Percentiles rank a stretch among this genome's conserved stretches.
These are phyloP conservation scores for Zea luxurians DNA, from an alignment of 176 grass and related monocot genomes.

Conservation along the genomic window DNA sequence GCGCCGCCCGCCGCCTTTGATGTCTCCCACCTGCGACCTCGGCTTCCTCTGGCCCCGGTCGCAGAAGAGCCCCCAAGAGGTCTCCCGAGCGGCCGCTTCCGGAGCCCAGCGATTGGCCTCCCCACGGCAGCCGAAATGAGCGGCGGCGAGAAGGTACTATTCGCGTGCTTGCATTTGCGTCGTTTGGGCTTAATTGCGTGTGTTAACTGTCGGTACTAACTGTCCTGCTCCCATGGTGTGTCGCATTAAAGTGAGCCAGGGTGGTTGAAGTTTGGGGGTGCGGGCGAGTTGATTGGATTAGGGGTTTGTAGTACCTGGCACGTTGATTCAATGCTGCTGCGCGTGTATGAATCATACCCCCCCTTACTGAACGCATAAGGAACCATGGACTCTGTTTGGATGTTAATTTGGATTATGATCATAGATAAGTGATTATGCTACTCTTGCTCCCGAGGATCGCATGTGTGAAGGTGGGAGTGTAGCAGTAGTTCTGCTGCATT, in stretches of 20 bases:
- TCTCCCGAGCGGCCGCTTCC: not conserved
- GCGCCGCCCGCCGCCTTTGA: constrained; percentile 37
- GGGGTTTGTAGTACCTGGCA: constrained; percentile 6
- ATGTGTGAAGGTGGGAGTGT: not conserved
- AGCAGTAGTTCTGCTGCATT: no score
- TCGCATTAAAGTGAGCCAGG: constrained; percentile 6
- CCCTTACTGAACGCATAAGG: not conserved
- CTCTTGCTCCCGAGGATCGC: not conserved
- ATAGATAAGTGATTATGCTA: not conserved
- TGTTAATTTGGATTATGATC: not conserved
- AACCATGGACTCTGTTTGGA: not conserved
- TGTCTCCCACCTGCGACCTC: constrained; percentile 49
- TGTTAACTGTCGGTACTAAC: not conserved
- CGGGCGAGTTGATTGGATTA: constrained; percentile 14
- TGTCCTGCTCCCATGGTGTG: not conserved
- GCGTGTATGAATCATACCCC: not conserved
- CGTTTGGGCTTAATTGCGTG: constrained; percentile 9
- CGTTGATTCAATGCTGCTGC: constrained; percentile 15
- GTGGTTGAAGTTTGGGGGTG: constrained; percentile 31
- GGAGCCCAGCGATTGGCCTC: not conserved
- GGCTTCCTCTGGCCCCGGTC: constrained; percentile 44
- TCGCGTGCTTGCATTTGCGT: constrained; percentile 7
- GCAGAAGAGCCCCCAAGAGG: constrained; percentile 34
- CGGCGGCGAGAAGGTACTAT: constrained; percentile 50
- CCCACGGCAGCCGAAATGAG: constrained; percentile 46